These are phyloP conservation scores for Dothideomycetes sp. DNA, from an alignment of 2,329 filamentous ascomycete species.

Conservation along the genomic window DNA sequence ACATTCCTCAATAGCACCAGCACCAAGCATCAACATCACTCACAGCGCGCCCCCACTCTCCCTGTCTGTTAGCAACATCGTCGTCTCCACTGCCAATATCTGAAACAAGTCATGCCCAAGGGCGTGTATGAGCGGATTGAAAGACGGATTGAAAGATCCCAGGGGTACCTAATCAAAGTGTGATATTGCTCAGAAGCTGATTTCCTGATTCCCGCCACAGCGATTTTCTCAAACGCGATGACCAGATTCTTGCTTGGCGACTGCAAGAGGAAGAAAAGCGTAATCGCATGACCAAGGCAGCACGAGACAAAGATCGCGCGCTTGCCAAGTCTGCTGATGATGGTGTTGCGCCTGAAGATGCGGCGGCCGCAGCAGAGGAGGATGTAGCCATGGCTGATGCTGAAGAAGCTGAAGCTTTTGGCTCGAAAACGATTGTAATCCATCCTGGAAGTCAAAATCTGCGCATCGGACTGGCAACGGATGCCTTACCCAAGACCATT, in stretches of 20 bases:
- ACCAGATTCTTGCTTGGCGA: slow-evolving; percentile 82
- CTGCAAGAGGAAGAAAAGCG: slow-evolving; percentile 79
- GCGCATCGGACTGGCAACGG: slow-evolving; percentile 87
- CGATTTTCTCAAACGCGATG: slow-evolving; percentile 96
- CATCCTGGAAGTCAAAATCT: slow-evolving; percentile 94
- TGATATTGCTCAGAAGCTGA: slow-evolving; percentile 3
- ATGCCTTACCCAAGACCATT: slow-evolving; percentile 85
- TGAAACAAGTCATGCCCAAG: slow-evolving; percentile 4
- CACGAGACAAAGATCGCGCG: slow-evolving; percentile 78
- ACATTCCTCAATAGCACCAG: no score
- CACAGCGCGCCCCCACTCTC: not conserved
- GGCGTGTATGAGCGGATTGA: slow-evolving; percentile 8
- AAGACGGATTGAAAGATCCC: slow-evolving; percentile 5
- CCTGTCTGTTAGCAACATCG: not conserved
- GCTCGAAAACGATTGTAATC: slow-evolving; percentile 87
- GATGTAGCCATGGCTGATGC: slow-evolving; percentile 48
- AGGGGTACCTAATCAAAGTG: slow-evolving; percentile 3
- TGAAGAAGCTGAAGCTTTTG: slow-evolving; percentile 50
- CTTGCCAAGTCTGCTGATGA: slow-evolving; percentile 63
- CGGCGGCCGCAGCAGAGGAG: slow-evolving; percentile 26
- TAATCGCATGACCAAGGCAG: slow-evolving; percentile 72
- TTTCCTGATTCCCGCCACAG: slow-evolving; percentile 33
- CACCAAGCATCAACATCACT: no score
- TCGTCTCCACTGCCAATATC: not conserved
- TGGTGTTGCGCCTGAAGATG: slow-evolving; percentile 44